A percentile compares a stretch with the other conserved stretches of the same genome.
These are phyloP conservation scores for Nematodospora anomalae DNA, from an alignment of 1,139 yeast species.

Conservation along the genomic window DNA sequence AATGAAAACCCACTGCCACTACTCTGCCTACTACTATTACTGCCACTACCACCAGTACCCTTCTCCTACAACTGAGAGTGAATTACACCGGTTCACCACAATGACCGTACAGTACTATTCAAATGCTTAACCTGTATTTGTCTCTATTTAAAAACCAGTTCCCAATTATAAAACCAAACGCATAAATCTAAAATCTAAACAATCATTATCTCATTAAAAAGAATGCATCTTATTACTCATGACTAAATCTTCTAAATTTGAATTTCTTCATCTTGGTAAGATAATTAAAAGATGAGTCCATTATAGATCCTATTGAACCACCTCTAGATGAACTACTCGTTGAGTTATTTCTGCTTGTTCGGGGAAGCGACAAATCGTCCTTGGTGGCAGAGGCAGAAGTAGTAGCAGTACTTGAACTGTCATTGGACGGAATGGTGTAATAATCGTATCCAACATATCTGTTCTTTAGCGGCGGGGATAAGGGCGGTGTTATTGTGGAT, in stretches of 20 bases:
- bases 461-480: conserved; percentile 2
- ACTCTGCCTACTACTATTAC: too few species aligned
- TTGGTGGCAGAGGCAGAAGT: background rate
- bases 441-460: conserved; percentile 13
- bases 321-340: conserved; percentile 12
- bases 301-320: conserved; percentile 10
- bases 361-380: background rate
- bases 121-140: too few species aligned
- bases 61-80: too few species aligned
- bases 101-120: too few species aligned
- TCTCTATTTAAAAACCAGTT: too few species aligned
- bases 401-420: background rate
- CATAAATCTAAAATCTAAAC: too few species aligned
- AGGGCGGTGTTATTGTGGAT: conserved; percentile 5
- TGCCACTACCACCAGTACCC: too few species aligned
- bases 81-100: too few species aligned
- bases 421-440: conserved; percentile 14
- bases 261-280: conserved; percentile 14
- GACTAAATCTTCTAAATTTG: conserved; percentile 13
- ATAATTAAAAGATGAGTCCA: conserved; percentile 12
- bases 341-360: conserved; percentile 11
- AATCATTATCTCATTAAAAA: too few species aligned
- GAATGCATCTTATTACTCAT: conserved; percentile 9
- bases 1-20: too few species aligned
- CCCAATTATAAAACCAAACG: too few species aligned